phyloP scores from a whole-genome alignment of 306 rosid genomes.

The Chamaecrista fasciculata region DNA sequence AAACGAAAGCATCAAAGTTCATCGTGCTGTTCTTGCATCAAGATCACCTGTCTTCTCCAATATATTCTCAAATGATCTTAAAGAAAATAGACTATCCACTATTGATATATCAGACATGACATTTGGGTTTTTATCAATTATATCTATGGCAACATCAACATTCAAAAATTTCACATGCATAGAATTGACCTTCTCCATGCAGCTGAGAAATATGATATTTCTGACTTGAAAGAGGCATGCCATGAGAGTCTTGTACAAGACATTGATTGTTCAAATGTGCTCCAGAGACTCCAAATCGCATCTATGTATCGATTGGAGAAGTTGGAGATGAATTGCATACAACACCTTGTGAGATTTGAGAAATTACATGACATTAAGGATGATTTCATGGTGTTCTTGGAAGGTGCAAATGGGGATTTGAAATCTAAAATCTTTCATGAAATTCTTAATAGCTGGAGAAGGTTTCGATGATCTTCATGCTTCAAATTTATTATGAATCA shows the following conservation, averaged over 20 bases:
- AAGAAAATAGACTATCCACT: conserved; percentile 56
- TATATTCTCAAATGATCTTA: conserved; percentile 70
- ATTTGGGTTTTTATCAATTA: conserved; percentile 55
- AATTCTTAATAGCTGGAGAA: too few species aligned
- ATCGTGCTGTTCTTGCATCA: conserved; percentile 65
- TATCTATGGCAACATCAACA: conserved; percentile 62
- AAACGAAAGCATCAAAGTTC: conserved; percentile 65
- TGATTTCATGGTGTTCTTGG: conserved; percentile 59
- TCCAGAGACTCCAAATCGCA: conserved; percentile 76
- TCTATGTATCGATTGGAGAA: conserved; percentile 51
- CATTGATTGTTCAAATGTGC: conserved; percentile 64
- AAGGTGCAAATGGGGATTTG: conserved; percentile 57
- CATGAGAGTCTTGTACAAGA: conserved; percentile 77
- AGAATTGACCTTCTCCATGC: conserved; percentile 60
- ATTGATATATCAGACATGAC: conserved; percentile 71
- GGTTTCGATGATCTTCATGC: too few species aligned
- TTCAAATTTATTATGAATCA: too few species aligned
- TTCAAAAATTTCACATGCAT: conserved; percentile 58
- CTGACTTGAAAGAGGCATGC: conserved; percentile 68
- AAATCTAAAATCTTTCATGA: conserved; percentile 60
- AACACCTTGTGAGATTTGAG: conserved; percentile 76
- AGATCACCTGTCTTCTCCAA: conserved; percentile 66
- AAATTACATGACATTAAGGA: conserved; percentile 59
- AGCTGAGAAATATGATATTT: conserved; percentile 74
- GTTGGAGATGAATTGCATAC: conserved; percentile 61